Evolutionary conservation across 2,329 filamentous ascomycete species (phyloP).

Genomic region (Talaromyces sp.): DNA sequence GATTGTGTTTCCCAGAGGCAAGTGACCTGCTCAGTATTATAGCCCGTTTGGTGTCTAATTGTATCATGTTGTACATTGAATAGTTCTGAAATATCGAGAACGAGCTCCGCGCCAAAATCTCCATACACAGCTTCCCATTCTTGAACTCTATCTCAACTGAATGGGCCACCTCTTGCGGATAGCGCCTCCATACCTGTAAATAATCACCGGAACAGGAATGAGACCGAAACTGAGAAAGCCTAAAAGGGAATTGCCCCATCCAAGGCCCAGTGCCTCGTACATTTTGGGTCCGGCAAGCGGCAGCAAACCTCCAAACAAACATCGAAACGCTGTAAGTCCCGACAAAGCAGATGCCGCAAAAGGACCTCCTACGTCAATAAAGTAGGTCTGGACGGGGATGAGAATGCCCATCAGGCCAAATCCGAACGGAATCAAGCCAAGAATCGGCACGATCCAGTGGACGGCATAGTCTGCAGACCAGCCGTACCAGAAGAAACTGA

Average conservation of each 20-base stretch:
- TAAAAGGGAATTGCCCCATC: conserved; percentile 53
- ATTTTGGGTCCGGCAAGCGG: conserved; percentile 57
- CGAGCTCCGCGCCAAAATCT: background rate
- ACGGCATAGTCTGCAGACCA: conserved; percentile 52
- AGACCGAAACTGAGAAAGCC: conserved; percentile 55
- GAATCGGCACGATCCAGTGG: conserved; percentile 60
- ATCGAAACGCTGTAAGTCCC: conserved; percentile 54
- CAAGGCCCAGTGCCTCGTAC: conserved; percentile 46
- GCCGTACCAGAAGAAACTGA: conserved; percentile 57
- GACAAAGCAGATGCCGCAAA: conserved; percentile 51
- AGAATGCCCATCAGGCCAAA: conserved; percentile 55
- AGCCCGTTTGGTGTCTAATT: too few species aligned
- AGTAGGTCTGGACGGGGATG: conserved; percentile 54
- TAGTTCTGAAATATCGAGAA: background rate
- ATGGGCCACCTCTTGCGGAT: conserved; percentile 27
- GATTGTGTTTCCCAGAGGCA: too few species aligned
- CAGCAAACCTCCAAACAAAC: conserved; percentile 55
- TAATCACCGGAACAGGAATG: conserved; percentile 36
- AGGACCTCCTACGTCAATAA: conserved; percentile 53
- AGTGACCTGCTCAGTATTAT: too few species aligned
- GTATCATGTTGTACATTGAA: too few species aligned
- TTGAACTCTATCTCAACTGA: background rate
- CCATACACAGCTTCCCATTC: background rate
- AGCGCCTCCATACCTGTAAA: conserved; percentile 34
- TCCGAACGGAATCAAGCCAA: conserved; percentile 56